Percentiles rank a stretch among this genome's conserved stretches.
phyloP scores from a whole-genome alignment of 805 yeast genomes.

The Starmerella potacharoeniae region DNA sequence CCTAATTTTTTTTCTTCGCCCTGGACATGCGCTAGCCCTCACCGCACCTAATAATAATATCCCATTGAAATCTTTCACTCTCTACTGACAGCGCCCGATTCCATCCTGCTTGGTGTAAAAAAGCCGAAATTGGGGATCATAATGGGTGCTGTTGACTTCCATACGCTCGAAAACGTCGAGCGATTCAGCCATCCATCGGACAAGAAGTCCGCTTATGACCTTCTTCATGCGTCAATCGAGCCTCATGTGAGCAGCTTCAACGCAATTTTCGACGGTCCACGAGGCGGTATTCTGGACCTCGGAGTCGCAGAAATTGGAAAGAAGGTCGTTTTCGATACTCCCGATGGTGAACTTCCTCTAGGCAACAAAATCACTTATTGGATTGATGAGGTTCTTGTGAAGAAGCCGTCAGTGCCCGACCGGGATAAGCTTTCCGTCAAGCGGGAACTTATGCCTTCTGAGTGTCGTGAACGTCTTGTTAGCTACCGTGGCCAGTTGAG shows the following conservation, averaged over 20 bases:
- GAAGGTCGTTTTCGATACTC: constrained; percentile 74
- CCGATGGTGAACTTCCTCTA: constrained; percentile 44
- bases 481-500: constrained; percentile 71
- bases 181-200: constrained; percentile 83
- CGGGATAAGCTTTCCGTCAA: constrained; percentile 64
- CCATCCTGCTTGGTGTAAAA: not conserved
- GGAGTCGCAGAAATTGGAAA: constrained; percentile 84
- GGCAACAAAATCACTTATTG: constrained; percentile 79
- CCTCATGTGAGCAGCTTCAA: constrained; percentile 96
- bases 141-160: constrained; percentile 34
- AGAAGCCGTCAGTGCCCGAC: constrained; percentile 70
- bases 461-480: constrained; percentile 79
- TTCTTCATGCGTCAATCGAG: constrained; percentile 75
- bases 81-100: not conserved
- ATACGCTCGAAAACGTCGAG: constrained; percentile 78
- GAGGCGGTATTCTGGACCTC: constrained; percentile 71
- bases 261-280: constrained; percentile 82
- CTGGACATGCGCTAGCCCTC: not conserved
- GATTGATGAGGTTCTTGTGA: constrained; percentile 79
- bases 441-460: constrained; percentile 71
- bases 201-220: constrained; percentile 70
- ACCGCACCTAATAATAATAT: not conserved
- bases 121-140: not conserved
- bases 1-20: constrained; percentile 3
- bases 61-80: constrained; percentile 3